A percentile compares a stretch with the other conserved stretches of the same genome.
Conservation (phyloP, 2,329 filamentous ascomycete species). For the Myriosclerotinia scirpicola region DNA sequence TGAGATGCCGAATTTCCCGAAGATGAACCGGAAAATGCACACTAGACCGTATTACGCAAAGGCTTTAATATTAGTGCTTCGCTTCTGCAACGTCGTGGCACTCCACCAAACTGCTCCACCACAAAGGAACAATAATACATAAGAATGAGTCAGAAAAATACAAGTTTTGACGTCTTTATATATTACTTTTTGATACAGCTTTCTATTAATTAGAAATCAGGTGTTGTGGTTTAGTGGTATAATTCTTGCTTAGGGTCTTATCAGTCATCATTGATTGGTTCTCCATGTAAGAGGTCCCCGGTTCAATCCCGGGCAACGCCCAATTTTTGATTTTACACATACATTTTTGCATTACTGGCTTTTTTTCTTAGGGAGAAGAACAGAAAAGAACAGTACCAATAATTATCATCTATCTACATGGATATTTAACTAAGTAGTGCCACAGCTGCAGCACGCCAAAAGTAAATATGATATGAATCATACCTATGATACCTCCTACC, state of each 20-base stretch:
- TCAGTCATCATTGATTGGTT: not conserved
- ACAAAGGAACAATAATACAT: too few species aligned
- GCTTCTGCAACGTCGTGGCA: not conserved
- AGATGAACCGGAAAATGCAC: not conserved
- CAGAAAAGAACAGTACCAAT: too few species aligned
- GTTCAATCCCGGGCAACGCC: slow-evolving; percentile 24
- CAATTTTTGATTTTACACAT: not conserved
- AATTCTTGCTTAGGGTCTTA: slow-evolving; percentile 23
- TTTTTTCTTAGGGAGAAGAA: too few species aligned
- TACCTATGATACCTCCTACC: too few species aligned
- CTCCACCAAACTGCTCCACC: too few species aligned
- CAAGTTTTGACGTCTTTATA: too few species aligned
- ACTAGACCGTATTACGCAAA: not conserved
- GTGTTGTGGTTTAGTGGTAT: slow-evolving; percentile 25
- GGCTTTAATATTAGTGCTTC: not conserved
- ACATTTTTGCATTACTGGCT: too few species aligned
- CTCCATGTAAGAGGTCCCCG: slow-evolving; percentile 24
- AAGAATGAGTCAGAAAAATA: not conserved
- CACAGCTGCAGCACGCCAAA: too few species aligned
- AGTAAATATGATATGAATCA: too few species aligned
- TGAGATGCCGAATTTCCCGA: not conserved
- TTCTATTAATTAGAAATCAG: not conserved
- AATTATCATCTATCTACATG: too few species aligned
- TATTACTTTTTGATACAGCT: too few species aligned
- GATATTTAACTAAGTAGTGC: too few species aligned